Percentiles rank a stretch among this genome's conserved stretches.
These are phyloP conservation scores for Lachnellula suecica DNA, from an alignment of 2,329 filamentous ascomycete genomes.

Conservation along the genomic window DNA sequence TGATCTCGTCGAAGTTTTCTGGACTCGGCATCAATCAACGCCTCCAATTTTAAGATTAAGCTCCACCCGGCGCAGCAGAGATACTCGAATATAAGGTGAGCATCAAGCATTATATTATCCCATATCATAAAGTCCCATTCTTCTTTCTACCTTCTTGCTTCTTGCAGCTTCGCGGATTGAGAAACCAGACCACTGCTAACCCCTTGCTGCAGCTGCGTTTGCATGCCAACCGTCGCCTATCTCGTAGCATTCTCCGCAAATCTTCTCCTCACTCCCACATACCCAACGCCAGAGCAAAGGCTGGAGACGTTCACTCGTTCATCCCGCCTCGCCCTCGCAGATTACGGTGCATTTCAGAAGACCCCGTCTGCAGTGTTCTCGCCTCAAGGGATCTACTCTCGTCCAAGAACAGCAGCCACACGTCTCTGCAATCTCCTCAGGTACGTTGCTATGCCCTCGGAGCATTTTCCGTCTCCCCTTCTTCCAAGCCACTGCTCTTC, in stretches of 20 bases:
- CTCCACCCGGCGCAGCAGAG: slow-evolving; percentile 15
- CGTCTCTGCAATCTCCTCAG: slow-evolving; percentile 17
- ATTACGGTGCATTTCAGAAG: slow-evolving; percentile 16
- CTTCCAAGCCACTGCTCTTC: background rate
- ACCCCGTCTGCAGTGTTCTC: slow-evolving; percentile 15
- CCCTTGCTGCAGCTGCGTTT: slow-evolving; percentile 29
- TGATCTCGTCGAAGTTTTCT: slow-evolving; percentile 10
- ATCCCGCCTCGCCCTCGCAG: slow-evolving; percentile 31
- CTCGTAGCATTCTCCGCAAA: slow-evolving; percentile 27
- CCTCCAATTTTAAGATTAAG: slow-evolving; percentile 23
- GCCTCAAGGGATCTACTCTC: slow-evolving; percentile 21
- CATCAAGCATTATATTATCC: background rate
- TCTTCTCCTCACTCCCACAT: slow-evolving; percentile 16
- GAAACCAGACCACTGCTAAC: slow-evolving; percentile 31
- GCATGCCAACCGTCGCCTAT: slow-evolving; percentile 34
- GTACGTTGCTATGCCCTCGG: slow-evolving; percentile 11
- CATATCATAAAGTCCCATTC: slow-evolving; percentile 3
- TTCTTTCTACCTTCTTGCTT: slow-evolving; percentile 1
- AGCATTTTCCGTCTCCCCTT: slow-evolving; percentile 17
- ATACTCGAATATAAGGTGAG: slow-evolving; percentile 19
- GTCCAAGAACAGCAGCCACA: slow-evolving; percentile 8
- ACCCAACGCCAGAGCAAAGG: slow-evolving; percentile 23
- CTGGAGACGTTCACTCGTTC: slow-evolving; percentile 38
- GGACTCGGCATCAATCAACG: slow-evolving; percentile 12
- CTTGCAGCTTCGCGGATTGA: slow-evolving; percentile 9